Base-by-base conservation (phyloP, 192 early-diverging fungal species). In the Coemansia sp. region DNA sequence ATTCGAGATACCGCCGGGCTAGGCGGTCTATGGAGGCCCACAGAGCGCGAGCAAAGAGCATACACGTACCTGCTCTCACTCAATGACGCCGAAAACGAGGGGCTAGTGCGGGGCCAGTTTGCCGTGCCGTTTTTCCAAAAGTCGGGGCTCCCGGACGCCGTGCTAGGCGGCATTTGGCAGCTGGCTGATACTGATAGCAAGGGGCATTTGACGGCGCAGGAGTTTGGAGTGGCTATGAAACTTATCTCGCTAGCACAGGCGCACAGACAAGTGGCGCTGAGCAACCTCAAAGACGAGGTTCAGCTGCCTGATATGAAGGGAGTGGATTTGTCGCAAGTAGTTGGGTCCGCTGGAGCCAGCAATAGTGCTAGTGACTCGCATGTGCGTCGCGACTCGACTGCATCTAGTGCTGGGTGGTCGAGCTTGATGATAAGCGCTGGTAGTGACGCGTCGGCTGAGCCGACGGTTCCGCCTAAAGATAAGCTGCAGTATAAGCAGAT, bases 181-280 rank as follows among this genome's bases (percentile, higher is more conserved):
- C 78, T 92, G n/a, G 90, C 90, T 7, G 94, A 96, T 75, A 65
- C 84, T 3, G 90, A 93, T 31, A 87, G 90, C 72, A 88, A 89
- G 66, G 97, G 96, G 18, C 87, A 88, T 33, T 78, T 96, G 55
- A 90, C 89, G 22, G 82, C 85, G 42, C 79, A 83, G 18, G 90
- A 87, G 38, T 98, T 98, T 77, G 86, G 80, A 65, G 88, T 91
- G 34, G 94, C 93, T 10, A 73, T 97, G 65, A 98, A 97, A 75
- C 83, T 96, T 57, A 96, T 98, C 75, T 92, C 95, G 31, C 84
- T 94, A 20, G 92, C 88, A 12, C 97, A 98, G 74, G 85, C 86
- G 49, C 90, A 91, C 20, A 86, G 90, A 66, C 83, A 82, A 7
- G 86, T 82, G 33, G 88, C 83, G 43, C 73, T 89, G 31, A 65